These are phyloP conservation scores for Sesbania bispinosa DNA, from an alignment of 306 rosid species.

Conservation along the genomic window DNA sequence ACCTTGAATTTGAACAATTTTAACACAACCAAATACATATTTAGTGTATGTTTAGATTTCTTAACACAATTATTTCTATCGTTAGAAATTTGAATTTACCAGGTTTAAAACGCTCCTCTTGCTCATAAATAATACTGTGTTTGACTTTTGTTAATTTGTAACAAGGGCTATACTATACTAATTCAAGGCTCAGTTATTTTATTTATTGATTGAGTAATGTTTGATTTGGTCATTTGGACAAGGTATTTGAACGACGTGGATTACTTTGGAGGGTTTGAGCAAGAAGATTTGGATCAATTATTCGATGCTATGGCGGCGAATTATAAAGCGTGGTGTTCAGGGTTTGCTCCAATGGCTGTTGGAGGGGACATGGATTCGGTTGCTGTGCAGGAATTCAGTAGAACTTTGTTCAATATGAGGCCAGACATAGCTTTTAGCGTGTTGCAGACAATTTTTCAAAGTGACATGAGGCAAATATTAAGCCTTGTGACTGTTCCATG, in stretches of 20 bases:
- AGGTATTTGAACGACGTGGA: conserved; percentile 58
- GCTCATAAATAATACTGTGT: too few relatives aligned
- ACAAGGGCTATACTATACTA: too few relatives aligned
- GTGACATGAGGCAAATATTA: conserved; percentile 40
- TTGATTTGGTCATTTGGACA: not conserved
- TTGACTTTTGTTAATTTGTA: not conserved
- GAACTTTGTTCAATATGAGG: conserved; percentile 55
- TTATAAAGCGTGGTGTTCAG: conserved; percentile 82
- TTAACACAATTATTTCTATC: too few relatives aligned
- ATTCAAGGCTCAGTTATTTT: too few relatives aligned
- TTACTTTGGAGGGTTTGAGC: conserved; percentile 78
- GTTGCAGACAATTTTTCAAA: conserved; percentile 31
- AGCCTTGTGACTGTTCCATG: conserved; percentile 33
- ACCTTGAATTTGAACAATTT: too few relatives aligned
- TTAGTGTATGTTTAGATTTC: too few relatives aligned
- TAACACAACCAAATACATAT: too few relatives aligned
- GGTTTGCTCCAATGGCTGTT: conserved; percentile 70
- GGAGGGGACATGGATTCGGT: conserved; percentile 85
- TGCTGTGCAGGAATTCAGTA: conserved; percentile 72
- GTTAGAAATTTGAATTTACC: too few relatives aligned
- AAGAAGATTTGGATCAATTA: conserved; percentile 59
- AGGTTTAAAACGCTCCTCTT: too few relatives aligned
- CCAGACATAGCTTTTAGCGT: conserved; percentile 47
- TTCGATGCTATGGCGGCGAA: conserved; percentile 59
- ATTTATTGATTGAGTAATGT: not conserved